Base-by-base conservation (phyloP, 2,329 filamentous ascomycete genomes). In the Coniochaeta hoffmannii region DNA sequence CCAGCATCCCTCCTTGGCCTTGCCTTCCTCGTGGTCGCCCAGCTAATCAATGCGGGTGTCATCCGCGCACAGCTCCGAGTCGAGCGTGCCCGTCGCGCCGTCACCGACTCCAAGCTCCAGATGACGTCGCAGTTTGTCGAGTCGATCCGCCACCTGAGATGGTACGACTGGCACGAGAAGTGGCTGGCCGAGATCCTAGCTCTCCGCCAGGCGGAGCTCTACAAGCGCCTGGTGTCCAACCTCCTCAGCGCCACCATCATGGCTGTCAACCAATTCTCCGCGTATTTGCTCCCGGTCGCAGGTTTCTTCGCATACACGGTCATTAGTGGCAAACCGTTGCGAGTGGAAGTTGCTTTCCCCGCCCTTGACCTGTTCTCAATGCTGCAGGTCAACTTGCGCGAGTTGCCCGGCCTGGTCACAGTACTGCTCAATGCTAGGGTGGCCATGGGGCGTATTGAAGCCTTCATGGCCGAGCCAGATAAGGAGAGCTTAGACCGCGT, bases 41-140 rank as follows among this genome's bases (percentile, higher is more conserved):
- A 96, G 68, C 63, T 79, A 1, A 63, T 89, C 59, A 96, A 93
- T 63, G 81, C 80, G 0, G 61, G 85, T 1, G 79, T 92, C 38
- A 86, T 90, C 31, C 78, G 82, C 10, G 71, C 79, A 1, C 74
- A 92, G 17, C 75, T 95, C 14, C 74, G 76, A 22, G 86, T 87
- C 65, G 90, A 96, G 66, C 80, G 81, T 55, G 76, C 80, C 24
- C 83, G 90, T n/a, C 81, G 91, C 49, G 73, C 76, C 0, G 85
- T 88, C 2, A 92, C 90, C 0, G 91, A 96, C 66, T 74, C 78
- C 24, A 88, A 92, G 61, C 78, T 95, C 0, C 88, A 96, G 64
- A 82, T 88, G 5, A 89, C 90, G 1, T 86, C 87, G 2, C 90
- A 96, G 64, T 94, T 95, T 57, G 88, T 96, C 53, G 90, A 95